These are phyloP conservation scores for Fusarium sp. DNA, from an alignment of 2,329 filamentous ascomycete species.

Conservation along the genomic window DNA sequence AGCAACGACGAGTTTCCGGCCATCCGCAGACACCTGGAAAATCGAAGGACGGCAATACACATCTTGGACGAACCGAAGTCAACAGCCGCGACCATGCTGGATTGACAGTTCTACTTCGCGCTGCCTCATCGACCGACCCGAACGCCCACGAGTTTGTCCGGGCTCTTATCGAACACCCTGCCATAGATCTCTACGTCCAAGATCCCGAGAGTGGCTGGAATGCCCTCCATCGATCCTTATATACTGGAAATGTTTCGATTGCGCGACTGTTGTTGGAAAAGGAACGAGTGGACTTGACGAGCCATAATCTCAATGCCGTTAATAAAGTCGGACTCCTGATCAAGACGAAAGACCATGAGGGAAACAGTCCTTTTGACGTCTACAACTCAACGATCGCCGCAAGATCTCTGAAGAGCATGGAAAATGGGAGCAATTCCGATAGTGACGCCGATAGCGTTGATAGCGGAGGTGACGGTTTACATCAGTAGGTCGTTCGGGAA, in stretches of 20 bases:
- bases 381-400: slow-evolving; percentile 88
- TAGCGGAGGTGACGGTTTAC: slow-evolving; percentile 45
- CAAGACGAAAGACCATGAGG: slow-evolving; percentile 95
- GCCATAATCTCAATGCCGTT: slow-evolving; percentile 67
- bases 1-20: slow-evolving; percentile 64
- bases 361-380: slow-evolving; percentile 92
- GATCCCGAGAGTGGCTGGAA: slow-evolving; percentile 97
- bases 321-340: slow-evolving; percentile 79
- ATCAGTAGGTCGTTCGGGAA: slow-evolving; percentile 42
- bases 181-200: slow-evolving; percentile 85
- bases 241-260: slow-evolving; percentile 87
- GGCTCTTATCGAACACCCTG: slow-evolving; percentile 82
- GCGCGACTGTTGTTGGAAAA: slow-evolving; percentile 83
- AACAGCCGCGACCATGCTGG: slow-evolving; percentile 87
- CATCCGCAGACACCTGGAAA: slow-evolving; percentile 55
- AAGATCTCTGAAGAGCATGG: slow-evolving; percentile 68
- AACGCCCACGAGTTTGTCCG: slow-evolving; percentile 79
- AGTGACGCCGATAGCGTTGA: slow-evolving; percentile 66
- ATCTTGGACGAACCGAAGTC: slow-evolving; percentile 71
- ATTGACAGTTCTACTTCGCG: slow-evolving; percentile 84
- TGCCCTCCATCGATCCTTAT: slow-evolving; percentile 88
- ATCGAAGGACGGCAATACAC: slow-evolving; percentile 55
- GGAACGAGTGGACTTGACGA: slow-evolving; percentile 72
- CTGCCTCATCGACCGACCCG: slow-evolving; percentile 77
- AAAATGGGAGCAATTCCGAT: slow-evolving; percentile 60